Percentiles rank a stretch among this genome's conserved stretches.
Evolutionary conservation across 2,329 filamentous ascomycete species (phyloP).

Genomic region (Penicillium italicum): DNA sequence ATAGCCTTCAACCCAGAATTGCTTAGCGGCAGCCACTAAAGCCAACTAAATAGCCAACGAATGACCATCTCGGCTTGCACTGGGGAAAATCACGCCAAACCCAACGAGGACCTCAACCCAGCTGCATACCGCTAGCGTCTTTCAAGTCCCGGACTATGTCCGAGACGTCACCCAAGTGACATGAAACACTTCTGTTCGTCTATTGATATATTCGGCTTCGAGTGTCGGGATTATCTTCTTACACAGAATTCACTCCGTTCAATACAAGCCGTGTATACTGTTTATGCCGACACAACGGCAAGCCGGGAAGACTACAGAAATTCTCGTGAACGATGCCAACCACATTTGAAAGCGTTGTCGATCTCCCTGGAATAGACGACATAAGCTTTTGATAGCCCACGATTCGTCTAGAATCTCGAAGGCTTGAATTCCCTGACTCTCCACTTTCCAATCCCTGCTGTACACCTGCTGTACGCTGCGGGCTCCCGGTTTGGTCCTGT

Average conservation of each 20-base stretch:
- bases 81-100: constrained; percentile 10
- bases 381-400: background rate
- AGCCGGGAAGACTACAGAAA: constrained; percentile 22
- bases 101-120: constrained; percentile 9
- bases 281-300: constrained; percentile 8
- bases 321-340: background rate
- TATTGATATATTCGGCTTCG: background rate
- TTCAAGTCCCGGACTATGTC: constrained; percentile 7
- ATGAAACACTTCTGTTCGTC: background rate
- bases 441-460: constrained; percentile 1
- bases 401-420: background rate
- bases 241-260: background rate
- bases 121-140: constrained; percentile 1
- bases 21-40: background rate
- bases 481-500: constrained; percentile 1
- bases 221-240: constrained; percentile 9
- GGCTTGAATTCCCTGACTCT: background rate
- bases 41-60: constrained; percentile 3
- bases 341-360: background rate
- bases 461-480: background rate
- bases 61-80: constrained; percentile 14
- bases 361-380: background rate
- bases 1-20: background rate
- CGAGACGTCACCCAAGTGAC: constrained; percentile 5
- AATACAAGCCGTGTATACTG: background rate